Evolutionary conservation across 2,329 filamentous ascomycete species (phyloP).

Genomic region (Penicillium sp.): DNA sequence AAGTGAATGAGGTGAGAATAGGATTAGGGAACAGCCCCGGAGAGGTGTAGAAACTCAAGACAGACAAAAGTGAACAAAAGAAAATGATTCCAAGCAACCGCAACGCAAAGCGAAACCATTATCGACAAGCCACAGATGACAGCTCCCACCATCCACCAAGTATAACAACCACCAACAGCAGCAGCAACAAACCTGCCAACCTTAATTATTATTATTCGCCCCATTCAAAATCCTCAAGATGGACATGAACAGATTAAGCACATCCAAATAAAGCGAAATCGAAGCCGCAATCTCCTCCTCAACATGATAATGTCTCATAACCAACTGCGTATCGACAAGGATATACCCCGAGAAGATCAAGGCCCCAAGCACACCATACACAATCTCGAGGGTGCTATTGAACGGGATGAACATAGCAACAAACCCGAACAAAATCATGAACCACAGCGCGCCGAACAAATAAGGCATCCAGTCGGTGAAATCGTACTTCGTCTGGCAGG

Average conservation of each 20-base stretch:
- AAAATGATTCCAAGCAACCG: neutral
- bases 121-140: neutral
- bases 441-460: slow-evolving; percentile 86
- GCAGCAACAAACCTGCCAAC: neutral
- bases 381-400: slow-evolving; percentile 73
- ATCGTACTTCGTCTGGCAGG: slow-evolving; percentile 96
- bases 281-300: slow-evolving; percentile 96
- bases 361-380: slow-evolving; percentile 77
- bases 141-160: too few species aligned
- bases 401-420: slow-evolving; percentile 86
- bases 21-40: neutral
- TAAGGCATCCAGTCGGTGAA: slow-evolving; percentile 98
- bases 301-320: slow-evolving; percentile 93
- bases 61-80: neutral
- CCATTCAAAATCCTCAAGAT: slow-evolving; percentile 96
- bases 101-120: neutral
- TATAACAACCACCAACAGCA: too few species aligned
- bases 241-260: slow-evolving; percentile 94
- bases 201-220: slow-evolving; percentile 78
- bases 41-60: neutral
- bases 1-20: neutral
- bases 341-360: slow-evolving; percentile 94
- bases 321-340: slow-evolving; percentile 89
- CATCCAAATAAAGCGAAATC: slow-evolving; percentile 91
- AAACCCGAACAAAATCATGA: slow-evolving; percentile 86